Evolutionary conservation across 2,329 filamentous ascomycete genomes (phyloP), one percentile per base, ranked within the genome.

Genomic region (Verruconis gallopava): DNA sequence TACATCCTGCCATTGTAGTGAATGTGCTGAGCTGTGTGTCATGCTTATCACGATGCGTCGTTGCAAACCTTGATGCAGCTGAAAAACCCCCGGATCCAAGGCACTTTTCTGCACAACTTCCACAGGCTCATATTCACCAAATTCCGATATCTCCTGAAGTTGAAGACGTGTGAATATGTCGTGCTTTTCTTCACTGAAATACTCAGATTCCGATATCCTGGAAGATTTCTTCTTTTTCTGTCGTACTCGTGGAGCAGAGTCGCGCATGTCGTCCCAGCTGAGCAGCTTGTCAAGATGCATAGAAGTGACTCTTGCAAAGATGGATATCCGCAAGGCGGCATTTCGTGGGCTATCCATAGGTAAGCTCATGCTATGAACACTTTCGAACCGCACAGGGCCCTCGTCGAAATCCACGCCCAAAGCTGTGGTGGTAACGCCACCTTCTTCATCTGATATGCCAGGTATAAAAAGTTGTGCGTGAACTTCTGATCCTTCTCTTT

Each of bases 211-310:
- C 11, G 85, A 79, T 49, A 98, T 79, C 9, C 91, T 74, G 18
- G 82, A 72, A 33, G 68, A 70, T 33, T 67, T 66, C 43, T 72
- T 71, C 14, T 73, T 72, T 47, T 74, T 72, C 38, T 78, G 68
- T 14, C 75, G 73, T 2, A 65, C 64, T 17, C 63, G 62, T 37
- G 70, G 68, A 2, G 70, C 69, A 18, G 73, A 69, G 59, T 98
- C 89, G 45, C 89, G 79, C 79, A 98, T 95, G 53, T 96, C 91
- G 57, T 98, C 91, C 91, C 91, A 98, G 63, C 91, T 98, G 11
- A 95, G 74, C 39, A 98, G 71, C 65, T 94, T 96, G 60, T 98
- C 91, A 17, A 98, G 72, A 62, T 98, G 91, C 79, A 95, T 95
- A 0, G 79, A 68, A 1, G 85, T 91, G 25, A 94, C 85, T 55